A percentile compares a stretch with the other conserved stretches of the same genome.
Conservation (phyloP, 2,329 filamentous ascomycete species). For the Alternaria sp. region DNA sequence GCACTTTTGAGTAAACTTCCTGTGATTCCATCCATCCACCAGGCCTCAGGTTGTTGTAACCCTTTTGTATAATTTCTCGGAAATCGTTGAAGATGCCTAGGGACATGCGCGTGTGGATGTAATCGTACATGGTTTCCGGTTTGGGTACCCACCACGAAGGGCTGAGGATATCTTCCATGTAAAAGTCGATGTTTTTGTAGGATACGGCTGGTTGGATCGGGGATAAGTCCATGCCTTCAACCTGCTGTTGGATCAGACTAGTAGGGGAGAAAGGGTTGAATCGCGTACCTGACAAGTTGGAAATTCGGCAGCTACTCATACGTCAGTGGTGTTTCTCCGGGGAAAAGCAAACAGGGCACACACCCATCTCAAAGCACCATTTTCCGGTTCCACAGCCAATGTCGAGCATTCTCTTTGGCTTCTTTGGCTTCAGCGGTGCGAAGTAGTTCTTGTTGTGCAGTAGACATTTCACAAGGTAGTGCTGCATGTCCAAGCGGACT, state of each 20-base stretch:
- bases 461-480: constrained; percentile 50
- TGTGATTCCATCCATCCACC: constrained; percentile 62
- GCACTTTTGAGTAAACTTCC: constrained; percentile 55
- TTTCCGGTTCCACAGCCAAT: constrained; percentile 55
- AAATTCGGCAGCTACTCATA: constrained; percentile 44
- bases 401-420: constrained; percentile 51
- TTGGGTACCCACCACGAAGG: constrained; percentile 64
- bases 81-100: constrained; percentile 67
- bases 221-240: constrained; percentile 55
- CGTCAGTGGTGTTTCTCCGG: constrained; percentile 29
- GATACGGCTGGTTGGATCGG: constrained; percentile 56
- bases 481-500: constrained; percentile 52
- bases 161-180: constrained; percentile 72
- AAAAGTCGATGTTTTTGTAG: constrained; percentile 77
- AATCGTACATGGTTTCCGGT: constrained; percentile 58
- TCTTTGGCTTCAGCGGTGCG: constrained; percentile 45
- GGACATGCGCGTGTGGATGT: constrained; percentile 67
- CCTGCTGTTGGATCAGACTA: constrained; percentile 38
- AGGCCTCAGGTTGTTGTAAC: constrained; percentile 63
- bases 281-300: constrained; percentile 44
- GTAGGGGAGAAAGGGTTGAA: neutral
- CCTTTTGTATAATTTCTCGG: constrained; percentile 62
- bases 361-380: constrained; percentile 56
- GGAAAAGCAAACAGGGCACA: constrained; percentile 17
- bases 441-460: constrained; percentile 49